Base-by-base conservation (phyloP, 345 rosid species). In the Eucalyptus cloeziana region DNA sequence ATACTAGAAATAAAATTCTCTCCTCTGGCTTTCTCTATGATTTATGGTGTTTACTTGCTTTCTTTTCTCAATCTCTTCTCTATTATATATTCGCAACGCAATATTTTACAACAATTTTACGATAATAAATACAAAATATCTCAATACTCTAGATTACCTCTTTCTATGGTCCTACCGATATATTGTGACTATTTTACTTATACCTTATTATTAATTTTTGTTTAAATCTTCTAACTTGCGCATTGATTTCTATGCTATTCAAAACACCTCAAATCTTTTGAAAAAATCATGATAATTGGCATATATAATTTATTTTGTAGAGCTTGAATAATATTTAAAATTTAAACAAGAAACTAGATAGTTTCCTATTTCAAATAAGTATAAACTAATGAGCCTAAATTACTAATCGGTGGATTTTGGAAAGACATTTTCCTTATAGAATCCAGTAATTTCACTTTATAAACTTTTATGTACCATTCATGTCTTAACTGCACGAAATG, bases 101-200 rank as follows among this genome's bases (percentile, higher is more conserved):
- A n/a, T n/a, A n/a, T n/a, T n/a, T n/a, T n/a, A n/a, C n/a, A n/a
- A n/a, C n/a, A n/a, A 5, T 58, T 58, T 58, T 25, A 58, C 15
- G 0, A 58, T 58, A 25, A 1, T 8, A 60, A 24, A 25, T 60
- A 60, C 6, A 25, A 0, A 60, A 12, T 5, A 1, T 12, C 3
- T 60, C n/a, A 5, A 60, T 25, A 2, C 7, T 12, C 1, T 11
- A 1, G 0, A 25, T 60, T 2, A 12, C 6, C 31, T 60, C 0
- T 5, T 60, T 60, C 0, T 11, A 1, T 60, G 1, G 8, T 52
- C 58, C 58, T 52, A 52, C 25, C 2, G 0, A 25, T 8, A 25
- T 58, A 58, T 58, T 58, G 1, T 3, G 6, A 3, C 7, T 31
- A 60, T 60, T 25, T 60, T 60, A 60, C 67, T 24, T 12, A 24